These are phyloP conservation scores for Boletales sp. DNA, from an alignment of 768 basidiomycete species.

Conservation along the genomic window DNA sequence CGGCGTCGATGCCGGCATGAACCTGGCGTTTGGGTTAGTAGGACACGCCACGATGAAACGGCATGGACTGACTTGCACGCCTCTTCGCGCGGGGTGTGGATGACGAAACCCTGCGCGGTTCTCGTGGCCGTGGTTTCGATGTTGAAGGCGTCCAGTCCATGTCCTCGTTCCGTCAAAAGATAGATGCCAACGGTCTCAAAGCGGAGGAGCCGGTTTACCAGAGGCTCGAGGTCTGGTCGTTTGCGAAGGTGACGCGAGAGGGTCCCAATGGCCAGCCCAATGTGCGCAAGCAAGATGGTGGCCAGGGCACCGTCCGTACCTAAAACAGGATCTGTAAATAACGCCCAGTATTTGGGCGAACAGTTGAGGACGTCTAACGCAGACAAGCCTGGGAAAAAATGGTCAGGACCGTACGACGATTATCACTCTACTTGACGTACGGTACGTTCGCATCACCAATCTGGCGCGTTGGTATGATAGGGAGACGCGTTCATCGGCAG, in stretches of 20 bases:
- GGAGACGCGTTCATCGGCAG: conserved; percentile 43
- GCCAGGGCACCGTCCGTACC: conserved; percentile 50
- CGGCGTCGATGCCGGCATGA: conserved; percentile 58
- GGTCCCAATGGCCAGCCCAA: conserved; percentile 52
- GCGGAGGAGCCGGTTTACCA: conserved; percentile 46
- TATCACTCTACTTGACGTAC: conserved; percentile 27
- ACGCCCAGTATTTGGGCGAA: conserved; percentile 47
- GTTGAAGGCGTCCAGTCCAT: conserved; percentile 57
- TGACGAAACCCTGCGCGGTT: conserved; percentile 46
- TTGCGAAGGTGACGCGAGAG: conserved; percentile 45
- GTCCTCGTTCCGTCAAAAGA: conserved; percentile 53
- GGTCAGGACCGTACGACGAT: neutral
- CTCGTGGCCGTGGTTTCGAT: conserved; percentile 59
- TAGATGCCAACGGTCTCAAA: conserved; percentile 54
- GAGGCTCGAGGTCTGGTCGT: conserved; percentile 47
- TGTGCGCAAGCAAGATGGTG: conserved; percentile 50
- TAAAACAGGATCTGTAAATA: conserved; percentile 52
- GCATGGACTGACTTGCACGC: conserved; percentile 48
- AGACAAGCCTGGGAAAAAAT: conserved; percentile 25
- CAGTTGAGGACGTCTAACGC: conserved; percentile 47
- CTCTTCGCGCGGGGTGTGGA: conserved; percentile 54
- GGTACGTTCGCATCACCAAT: conserved; percentile 47
- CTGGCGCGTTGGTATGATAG: conserved; percentile 50
- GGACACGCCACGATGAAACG: neutral
- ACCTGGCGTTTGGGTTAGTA: conserved; percentile 32